Percentiles rank a stretch among this genome's conserved stretches.
Conservation (phyloP, 2,329 filamentous ascomycete genomes). For the Cephalotrichum gorgonifer region DNA sequence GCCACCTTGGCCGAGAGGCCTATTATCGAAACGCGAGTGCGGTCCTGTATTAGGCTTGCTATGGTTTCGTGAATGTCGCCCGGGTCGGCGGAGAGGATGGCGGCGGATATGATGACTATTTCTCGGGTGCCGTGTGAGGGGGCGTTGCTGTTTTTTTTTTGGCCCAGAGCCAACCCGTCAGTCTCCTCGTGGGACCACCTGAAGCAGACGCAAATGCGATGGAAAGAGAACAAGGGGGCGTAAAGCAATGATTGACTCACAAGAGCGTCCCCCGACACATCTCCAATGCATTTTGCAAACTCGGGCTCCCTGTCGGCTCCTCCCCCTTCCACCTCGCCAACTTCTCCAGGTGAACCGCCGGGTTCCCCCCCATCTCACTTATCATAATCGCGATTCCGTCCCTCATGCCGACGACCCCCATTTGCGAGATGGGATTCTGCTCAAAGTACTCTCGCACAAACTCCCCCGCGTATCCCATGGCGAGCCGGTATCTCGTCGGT, state of each 20-base stretch:
- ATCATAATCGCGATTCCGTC: slow-evolving; percentile 81
- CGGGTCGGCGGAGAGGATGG: slow-evolving; percentile 80
- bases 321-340: slow-evolving; percentile 56
- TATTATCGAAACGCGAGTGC: slow-evolving; percentile 79
- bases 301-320: slow-evolving; percentile 65
- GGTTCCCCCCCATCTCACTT: slow-evolving; percentile 85
- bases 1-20: slow-evolving; percentile 86
- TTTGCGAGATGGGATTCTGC: slow-evolving; percentile 94
- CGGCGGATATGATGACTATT: slow-evolving; percentile 84
- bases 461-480: slow-evolving; percentile 70
- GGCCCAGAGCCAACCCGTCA: no score
- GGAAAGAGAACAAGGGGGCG: not conserved
- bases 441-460: slow-evolving; percentile 96
- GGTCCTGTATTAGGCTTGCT: slow-evolving; percentile 63
- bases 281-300: slow-evolving; percentile 88
- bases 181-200: slow-evolving; percentile 5
- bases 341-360: slow-evolving; percentile 73
- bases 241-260: slow-evolving; percentile 28
- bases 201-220: not conserved
- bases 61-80: slow-evolving; percentile 94
- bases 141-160: slow-evolving; percentile 54
- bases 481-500: slow-evolving; percentile 75
- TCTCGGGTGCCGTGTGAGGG: slow-evolving; percentile 90
- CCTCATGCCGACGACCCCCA: slow-evolving; percentile 85
- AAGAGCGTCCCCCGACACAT: slow-evolving; percentile 90